A percentile compares a stretch with the other conserved stretches of the same genome.
These are phyloP conservation scores for Penicillium parvum DNA, from an alignment of 495 filamentous ascomycete genomes.

Conservation along the genomic window DNA sequence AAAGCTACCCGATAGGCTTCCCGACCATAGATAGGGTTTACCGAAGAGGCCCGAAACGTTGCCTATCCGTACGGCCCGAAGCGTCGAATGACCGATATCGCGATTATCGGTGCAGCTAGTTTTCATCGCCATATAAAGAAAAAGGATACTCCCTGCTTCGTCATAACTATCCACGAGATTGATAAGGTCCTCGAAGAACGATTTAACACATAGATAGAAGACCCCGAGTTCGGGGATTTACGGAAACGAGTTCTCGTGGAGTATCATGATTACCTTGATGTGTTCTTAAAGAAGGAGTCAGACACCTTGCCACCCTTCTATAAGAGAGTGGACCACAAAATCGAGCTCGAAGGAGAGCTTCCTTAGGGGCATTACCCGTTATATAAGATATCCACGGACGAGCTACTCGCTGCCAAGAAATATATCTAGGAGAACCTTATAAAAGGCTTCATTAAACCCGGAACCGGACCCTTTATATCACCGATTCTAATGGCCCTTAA, in stretches of 20 bases:
- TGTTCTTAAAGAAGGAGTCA: slow-evolving; percentile 7
- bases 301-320: background rate
- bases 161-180: background rate
- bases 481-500: slow-evolving; percentile 38
- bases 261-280: background rate
- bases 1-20: too few relatives aligned
- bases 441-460: slow-evolving; percentile 38
- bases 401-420: background rate
- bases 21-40: too few relatives aligned
- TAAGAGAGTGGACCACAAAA: background rate
- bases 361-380: slow-evolving; percentile 1
- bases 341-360: background rate
- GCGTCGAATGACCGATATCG: background rate
- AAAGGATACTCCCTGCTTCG: too few relatives aligned
- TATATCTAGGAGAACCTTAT: slow-evolving; percentile 5
- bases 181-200: background rate
- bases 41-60: too few relatives aligned
- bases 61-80: too few relatives aligned
- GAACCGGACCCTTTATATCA: slow-evolving; percentile 11
- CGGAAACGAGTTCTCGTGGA: background rate
- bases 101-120: background rate
- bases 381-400: slow-evolving; percentile 1
- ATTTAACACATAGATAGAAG: too few relatives aligned
- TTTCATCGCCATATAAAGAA: background rate
- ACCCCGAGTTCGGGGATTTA: background rate